These are phyloP conservation scores for Phytophthora cryptogea DNA, from an alignment of 352 stramenopile genomes.

Conservation along the genomic window DNA sequence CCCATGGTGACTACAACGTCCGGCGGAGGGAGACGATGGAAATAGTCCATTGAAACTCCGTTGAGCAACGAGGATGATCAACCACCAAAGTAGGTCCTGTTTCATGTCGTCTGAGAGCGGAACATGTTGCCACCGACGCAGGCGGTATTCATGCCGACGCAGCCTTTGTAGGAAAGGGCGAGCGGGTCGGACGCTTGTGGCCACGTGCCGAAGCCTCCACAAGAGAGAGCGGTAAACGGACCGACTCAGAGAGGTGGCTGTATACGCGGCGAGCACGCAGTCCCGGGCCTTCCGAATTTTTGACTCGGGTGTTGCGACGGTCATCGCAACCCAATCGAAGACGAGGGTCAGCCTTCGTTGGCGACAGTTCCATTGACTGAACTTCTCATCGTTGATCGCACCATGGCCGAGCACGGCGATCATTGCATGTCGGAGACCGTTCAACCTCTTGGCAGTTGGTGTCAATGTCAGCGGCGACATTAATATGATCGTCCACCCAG, in stretches of 20 bases:
- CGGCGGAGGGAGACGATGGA: too few species aligned
- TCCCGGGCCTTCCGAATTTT: slow-evolving; percentile 2
- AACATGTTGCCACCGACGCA: slow-evolving; percentile 1
- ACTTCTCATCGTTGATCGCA: slow-evolving; percentile 31
- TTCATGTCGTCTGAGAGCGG: slow-evolving; percentile 5
- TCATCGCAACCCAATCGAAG: slow-evolving; percentile 9
- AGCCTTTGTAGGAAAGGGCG: slow-evolving; percentile 20
- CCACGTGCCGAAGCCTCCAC: slow-evolving; percentile 15
- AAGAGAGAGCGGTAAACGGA: slow-evolving; percentile 14
- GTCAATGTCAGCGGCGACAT: slow-evolving; percentile 6
- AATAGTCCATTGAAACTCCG: slow-evolving; percentile 17
- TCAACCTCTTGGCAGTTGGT: slow-evolving; percentile 5
- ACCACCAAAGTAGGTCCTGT: slow-evolving; percentile 22
- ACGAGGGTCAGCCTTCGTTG: slow-evolving; percentile 20
- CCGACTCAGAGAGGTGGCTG: background rate
- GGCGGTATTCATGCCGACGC: background rate
- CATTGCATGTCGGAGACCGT: slow-evolving; percentile 22
- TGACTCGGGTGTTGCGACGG: slow-evolving; percentile 5
- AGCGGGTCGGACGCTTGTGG: slow-evolving; percentile 19
- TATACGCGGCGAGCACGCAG: background rate
- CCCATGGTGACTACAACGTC: too few species aligned
- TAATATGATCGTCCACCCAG: slow-evolving; percentile 34
- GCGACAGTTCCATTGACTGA: slow-evolving; percentile 5
- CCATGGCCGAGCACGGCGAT: background rate
- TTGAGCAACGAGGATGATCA: slow-evolving; percentile 21